Evolutionary conservation across 2,329 filamentous ascomycete species (phyloP), one percentile per base, ranked within the genome.

Genomic region (Geosmithia morbida): DNA sequence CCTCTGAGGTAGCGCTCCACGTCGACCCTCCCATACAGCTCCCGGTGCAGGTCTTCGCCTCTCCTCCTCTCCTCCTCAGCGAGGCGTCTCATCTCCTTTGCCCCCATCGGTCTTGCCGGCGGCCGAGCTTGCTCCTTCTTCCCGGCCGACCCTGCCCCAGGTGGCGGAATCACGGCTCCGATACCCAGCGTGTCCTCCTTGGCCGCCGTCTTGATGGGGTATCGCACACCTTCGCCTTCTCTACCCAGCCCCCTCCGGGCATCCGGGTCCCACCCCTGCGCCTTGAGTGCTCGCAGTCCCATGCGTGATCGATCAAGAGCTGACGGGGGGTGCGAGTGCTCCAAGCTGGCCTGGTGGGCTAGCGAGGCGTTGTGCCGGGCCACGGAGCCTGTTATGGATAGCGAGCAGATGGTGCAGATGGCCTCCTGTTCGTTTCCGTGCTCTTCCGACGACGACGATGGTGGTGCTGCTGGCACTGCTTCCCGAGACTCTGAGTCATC

Each of bases 161-260:
- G 33, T 37, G 33, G 33, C 10, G 69, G 64, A 8, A 69, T 56
- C 26, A 60, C 53, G 3, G 74, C 69, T 0, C 88, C 87, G 22
- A 95, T 62, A 0, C 89, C 90, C 7, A 84, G 66, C 3, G 75
- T 87, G 58, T 90, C 79, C 42, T 81, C 74, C 64, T 95, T 95
- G 48, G 74, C 67, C 49, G 71, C 74, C 1, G 77, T 68, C 59
- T 87, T 87, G 51, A 96, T 70, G 1, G 89, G 89, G 53, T 80
- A 81, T 41, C 82, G 71, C 50, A 87, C 81, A 2, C 89, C 89
- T 53, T 84, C 77, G 1, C 84, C 81, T 2, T 67, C 65, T 10
- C 74, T 74, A 0, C 89, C 89, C 0, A 96, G 70, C 0, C 89
- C 89, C 16, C 67, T 62, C 2, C 87, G 70, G 26, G 77, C 69